These are phyloP conservation scores for Saccharomyces hybrid DNA, from an alignment of 1,139 yeast species.

Conservation along the genomic window DNA sequence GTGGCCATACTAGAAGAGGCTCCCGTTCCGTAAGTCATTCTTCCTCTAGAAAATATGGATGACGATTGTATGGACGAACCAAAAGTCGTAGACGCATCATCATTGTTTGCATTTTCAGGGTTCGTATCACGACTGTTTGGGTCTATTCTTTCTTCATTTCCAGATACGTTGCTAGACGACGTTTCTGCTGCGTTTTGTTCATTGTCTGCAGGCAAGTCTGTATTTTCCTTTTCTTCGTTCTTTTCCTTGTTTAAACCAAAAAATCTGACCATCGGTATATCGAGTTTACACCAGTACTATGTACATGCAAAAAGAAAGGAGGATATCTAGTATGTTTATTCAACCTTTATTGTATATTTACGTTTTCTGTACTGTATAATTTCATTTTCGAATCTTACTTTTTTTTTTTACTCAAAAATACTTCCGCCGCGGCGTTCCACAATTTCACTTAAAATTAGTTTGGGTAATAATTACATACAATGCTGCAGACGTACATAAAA, in stretches of 20 bases:
- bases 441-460: conserved; percentile 1
- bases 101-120: conserved; percentile 6
- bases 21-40: conserved; percentile 21
- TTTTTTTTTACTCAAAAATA: background rate
- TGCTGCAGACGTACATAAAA: background rate
- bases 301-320: background rate
- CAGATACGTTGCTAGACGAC: background rate
- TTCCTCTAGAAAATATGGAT: conserved; percentile 26
- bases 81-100: conserved; percentile 15
- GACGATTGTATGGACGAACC: conserved; percentile 20
- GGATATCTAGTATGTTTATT: background rate
- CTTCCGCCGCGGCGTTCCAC: background rate
- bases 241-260: conserved; percentile 3
- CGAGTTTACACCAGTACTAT: background rate
- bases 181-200: conserved; percentile 1
- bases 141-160: background rate
- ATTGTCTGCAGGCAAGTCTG: background rate
- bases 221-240: background rate
- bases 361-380: background rate
- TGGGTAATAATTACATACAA: background rate
- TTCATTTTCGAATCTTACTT: background rate
- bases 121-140: background rate
- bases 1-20: conserved; percentile 15
- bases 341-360: background rate
- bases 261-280: background rate